Evolutionary conservation across 306 rosid species (phyloP).

Genomic region (Prunus campanulata): DNA sequence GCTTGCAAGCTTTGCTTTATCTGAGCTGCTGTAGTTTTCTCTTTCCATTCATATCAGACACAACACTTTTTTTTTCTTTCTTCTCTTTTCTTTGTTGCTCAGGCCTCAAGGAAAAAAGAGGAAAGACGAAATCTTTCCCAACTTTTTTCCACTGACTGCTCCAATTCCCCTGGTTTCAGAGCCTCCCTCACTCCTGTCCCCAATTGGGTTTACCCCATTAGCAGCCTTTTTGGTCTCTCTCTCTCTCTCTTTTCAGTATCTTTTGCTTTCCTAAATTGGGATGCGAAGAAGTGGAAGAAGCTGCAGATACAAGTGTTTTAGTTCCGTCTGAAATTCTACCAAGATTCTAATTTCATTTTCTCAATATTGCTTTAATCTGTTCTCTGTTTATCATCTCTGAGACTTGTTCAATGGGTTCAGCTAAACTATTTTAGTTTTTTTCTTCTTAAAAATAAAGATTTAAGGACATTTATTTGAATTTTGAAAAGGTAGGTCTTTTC

Average conservation of each 20-base stretch:
- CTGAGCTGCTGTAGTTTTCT: constrained; percentile 19
- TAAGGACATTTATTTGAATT: constrained; percentile 34
- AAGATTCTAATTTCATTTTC: background rate
- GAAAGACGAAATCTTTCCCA: constrained; percentile 36
- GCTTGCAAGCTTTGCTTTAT: constrained; percentile 43
- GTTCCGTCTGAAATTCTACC: background rate
- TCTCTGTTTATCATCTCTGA: constrained; percentile 12
- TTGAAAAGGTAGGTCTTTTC: constrained; percentile 52
- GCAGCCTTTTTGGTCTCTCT: constrained; percentile 8
- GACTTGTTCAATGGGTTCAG: constrained; percentile 26
- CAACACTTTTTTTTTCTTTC: constrained; percentile 8
- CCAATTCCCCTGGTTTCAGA: constrained; percentile 28
- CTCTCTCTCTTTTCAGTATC: constrained; percentile 9
- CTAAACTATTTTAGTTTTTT: constrained; percentile 21
- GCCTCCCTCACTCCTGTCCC: constrained; percentile 31
- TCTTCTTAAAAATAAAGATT: constrained; percentile 15
- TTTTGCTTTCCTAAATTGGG: constrained; percentile 42
- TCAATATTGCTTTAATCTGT: background rate
- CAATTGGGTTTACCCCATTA: constrained; percentile 30
- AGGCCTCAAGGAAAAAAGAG: constrained; percentile 34
- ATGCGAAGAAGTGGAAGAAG: constrained; percentile 23
- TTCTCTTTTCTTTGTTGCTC: constrained; percentile 34
- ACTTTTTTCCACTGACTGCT: constrained; percentile 3
- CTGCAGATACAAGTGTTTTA: constrained; percentile 16
- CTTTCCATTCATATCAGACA: constrained; percentile 28